Evolutionary conservation across 2,329 filamentous ascomycete genomes (phyloP), one percentile per base, ranked within the genome.

Genomic region (Coniochaeta prunicola): DNA sequence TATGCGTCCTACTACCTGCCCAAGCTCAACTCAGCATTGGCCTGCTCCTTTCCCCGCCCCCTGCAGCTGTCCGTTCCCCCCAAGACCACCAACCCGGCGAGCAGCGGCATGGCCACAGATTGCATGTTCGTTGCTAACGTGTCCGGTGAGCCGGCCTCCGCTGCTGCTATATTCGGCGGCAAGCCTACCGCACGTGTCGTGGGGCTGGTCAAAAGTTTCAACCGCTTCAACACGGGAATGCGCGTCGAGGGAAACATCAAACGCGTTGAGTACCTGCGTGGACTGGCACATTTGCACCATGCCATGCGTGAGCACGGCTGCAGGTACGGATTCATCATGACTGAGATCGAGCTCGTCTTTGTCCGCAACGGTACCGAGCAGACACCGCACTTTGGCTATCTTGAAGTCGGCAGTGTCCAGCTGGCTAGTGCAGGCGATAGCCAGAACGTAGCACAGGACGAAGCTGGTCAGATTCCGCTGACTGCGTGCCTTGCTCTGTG

Each of bases 191-290:
- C 75, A n/a, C 76, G 75, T 59, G 73, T 77, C 15, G 76, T 78
- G 50, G 76, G 93, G 7, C 81, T 97, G n/a, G 89, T 96, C 66
- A 93, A 93, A 75, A 89, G 86, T 70, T 97, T 93, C 70, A 90
- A 96, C 73, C 88, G 90, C 67, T 97, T 96, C 89, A 96, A 96
- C 79, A 94, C 91, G 1, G 90, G 90, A 62, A 96, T 96, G 90
- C 90, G 92, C 60, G 85, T 87, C 60, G 91, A 96, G 72, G 86
- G 87, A 50, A 91, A 92, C 63, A 84, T 91, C 72, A 89, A 92
- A 74, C 88, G 90, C 60, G 90, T 96, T 59, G 87, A 93, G 74
- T 97, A 97, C 76, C 87, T 97, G 21, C 87, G 89, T 56, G 91
- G 91, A 1, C 84, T 97, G 5, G 82, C 92, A 0, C 91, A 96